Conservation (phyloP, 2,329 filamentous ascomycete species). For the Metarhizium humberi region DNA sequence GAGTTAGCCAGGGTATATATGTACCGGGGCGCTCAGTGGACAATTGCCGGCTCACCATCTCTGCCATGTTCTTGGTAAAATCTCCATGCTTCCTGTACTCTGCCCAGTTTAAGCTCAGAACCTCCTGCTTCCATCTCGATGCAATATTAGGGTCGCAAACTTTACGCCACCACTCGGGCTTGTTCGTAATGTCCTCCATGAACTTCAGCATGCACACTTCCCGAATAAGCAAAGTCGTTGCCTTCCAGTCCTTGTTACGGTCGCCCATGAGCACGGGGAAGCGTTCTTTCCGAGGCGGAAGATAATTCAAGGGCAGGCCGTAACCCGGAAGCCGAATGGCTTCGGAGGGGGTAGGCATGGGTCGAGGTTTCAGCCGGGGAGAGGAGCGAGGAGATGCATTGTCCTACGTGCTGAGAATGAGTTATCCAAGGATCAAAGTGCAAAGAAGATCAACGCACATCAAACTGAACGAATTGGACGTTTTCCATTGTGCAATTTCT, state of each 20-base stretch:
- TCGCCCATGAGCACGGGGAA: constrained; percentile 15
- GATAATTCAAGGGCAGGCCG: constrained; percentile 14
- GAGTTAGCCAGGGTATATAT: too few relatives aligned
- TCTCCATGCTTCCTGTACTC: constrained; percentile 12
- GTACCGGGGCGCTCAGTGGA: too few relatives aligned
- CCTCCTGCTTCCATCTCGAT: constrained; percentile 20
- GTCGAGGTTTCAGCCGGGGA: too few relatives aligned
- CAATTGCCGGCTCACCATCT: constrained; percentile 14
- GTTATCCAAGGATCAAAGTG: too few relatives aligned
- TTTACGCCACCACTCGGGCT: constrained; percentile 25
- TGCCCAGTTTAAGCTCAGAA: constrained; percentile 19
- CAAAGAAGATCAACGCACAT: too few relatives aligned
- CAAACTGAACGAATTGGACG: too few relatives aligned
- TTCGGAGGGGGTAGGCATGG: too few relatives aligned
- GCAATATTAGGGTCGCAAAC: constrained; percentile 16
- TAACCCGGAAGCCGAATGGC: constrained; percentile 13
- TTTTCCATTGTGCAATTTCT: too few relatives aligned
- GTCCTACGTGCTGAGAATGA: too few relatives aligned
- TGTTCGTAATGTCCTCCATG: constrained; percentile 24
- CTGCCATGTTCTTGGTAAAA: constrained; percentile 21
- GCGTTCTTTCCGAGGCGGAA: neutral
- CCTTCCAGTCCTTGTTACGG: constrained; percentile 12
- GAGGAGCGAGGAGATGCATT: too few relatives aligned
- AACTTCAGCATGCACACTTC: constrained; percentile 24
- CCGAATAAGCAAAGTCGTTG: constrained; percentile 18